Evolutionary conservation across 768 basidiomycete genomes (phyloP).

Genomic region (Baorangia bicolor): DNA sequence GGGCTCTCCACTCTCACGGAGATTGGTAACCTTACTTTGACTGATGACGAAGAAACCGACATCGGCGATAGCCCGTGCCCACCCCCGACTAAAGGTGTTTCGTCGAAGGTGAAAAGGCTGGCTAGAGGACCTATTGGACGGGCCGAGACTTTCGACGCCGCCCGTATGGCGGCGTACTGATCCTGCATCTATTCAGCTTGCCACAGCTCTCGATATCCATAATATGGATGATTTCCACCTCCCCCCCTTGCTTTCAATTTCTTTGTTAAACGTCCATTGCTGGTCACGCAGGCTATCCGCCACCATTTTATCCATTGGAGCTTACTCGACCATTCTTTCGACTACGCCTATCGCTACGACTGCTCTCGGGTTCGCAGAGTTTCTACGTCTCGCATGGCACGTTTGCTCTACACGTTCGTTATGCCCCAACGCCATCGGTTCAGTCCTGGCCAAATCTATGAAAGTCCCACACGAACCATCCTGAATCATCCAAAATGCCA

Average conservation of each 20-base stretch:
- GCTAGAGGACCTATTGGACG: constrained; percentile 49
- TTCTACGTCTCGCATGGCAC: constrained; percentile 12
- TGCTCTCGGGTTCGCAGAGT: constrained; percentile 10
- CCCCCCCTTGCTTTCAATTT: constrained; percentile 4
- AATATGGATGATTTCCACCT: neutral
- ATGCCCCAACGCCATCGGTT: constrained; percentile 15
- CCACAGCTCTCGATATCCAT: constrained; percentile 1
- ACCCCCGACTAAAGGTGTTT: constrained; percentile 59
- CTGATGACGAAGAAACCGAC: constrained; percentile 77
- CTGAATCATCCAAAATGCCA: constrained; percentile 15
- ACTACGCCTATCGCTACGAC: constrained; percentile 13
- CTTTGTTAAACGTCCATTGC: constrained; percentile 1
- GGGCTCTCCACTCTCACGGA: constrained; percentile 65
- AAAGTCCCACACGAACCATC: constrained; percentile 8
- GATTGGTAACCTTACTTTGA: constrained; percentile 58
- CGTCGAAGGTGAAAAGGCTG: constrained; percentile 58
- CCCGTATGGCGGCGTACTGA: constrained; percentile 50
- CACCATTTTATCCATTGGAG: constrained; percentile 1
- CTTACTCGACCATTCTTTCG: constrained; percentile 2
- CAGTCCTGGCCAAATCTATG: constrained; percentile 12
- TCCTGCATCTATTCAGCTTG: neutral
- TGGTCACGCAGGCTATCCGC: constrained; percentile 10
- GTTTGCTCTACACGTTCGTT: constrained; percentile 13
- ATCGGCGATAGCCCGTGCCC: constrained; percentile 89
- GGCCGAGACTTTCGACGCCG: constrained; percentile 69